phyloP scores from a whole-genome alignment of 345 rosid species.

The Aquilaria sinensis region DNA sequence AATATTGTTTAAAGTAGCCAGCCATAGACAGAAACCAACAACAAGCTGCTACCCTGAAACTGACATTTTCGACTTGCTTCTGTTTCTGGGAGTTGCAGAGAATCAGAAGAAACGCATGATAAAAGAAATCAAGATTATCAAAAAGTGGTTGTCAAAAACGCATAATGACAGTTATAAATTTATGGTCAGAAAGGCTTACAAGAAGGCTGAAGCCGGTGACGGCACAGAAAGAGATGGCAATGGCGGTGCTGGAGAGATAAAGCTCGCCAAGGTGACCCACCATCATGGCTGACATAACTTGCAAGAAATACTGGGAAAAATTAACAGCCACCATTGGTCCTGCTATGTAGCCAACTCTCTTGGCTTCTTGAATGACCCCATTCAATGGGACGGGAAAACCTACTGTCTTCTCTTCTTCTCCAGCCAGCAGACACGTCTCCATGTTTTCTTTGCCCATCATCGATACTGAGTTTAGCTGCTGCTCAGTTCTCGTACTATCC shows the following conservation, averaged over 20 bases:
- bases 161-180: not conserved
- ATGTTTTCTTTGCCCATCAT: not conserved
- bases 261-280: constrained; percentile 83
- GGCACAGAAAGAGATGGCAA: constrained; percentile 55
- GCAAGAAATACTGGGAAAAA: constrained; percentile 45
- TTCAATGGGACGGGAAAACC: constrained; percentile 10
- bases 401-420: constrained; percentile 15
- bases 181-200: constrained; percentile 29
- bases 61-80: too few relatives aligned
- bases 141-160: too few relatives aligned
- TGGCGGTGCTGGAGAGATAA: constrained; percentile 66
- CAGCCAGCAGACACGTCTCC: constrained; percentile 26
- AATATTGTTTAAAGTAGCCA: too few relatives aligned
- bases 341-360: constrained; percentile 43
- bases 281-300: constrained; percentile 62
- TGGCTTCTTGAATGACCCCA: constrained; percentile 32
- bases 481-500: not conserved
- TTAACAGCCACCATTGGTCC: constrained; percentile 67
- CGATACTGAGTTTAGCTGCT: not conserved
- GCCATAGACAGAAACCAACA: not conserved
- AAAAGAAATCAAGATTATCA: too few relatives aligned
- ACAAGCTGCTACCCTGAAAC: too few relatives aligned
- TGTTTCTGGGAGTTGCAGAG: too few relatives aligned
- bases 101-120: too few relatives aligned
- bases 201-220: constrained; percentile 77